These are phyloP conservation scores for Ophiobolus disseminans DNA, from an alignment of 2,329 filamentous ascomycete genomes.

Conservation along the genomic window DNA sequence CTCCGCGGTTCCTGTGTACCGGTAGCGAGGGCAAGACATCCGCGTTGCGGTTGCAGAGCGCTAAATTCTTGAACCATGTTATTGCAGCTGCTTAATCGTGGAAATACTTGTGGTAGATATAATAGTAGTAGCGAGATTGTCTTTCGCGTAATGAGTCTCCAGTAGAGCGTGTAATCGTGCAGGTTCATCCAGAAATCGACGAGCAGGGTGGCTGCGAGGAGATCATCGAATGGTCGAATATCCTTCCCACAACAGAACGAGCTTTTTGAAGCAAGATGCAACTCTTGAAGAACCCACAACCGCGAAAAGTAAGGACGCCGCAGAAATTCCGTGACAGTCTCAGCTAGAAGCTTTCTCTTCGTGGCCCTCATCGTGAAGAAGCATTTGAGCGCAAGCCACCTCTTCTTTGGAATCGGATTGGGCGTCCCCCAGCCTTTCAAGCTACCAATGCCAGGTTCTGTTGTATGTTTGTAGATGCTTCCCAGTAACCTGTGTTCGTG, in stretches of 20 bases:
- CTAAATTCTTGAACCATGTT: not conserved
- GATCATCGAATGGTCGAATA: not conserved
- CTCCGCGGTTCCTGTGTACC: not conserved
- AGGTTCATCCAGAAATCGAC: not conserved
- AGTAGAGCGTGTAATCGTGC: not conserved
- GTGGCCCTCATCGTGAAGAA: not conserved
- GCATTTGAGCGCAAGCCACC: not conserved
- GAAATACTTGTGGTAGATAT: not conserved
- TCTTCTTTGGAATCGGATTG: not conserved
- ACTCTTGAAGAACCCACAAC: slow-evolving; percentile 2
- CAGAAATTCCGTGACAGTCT: not conserved
- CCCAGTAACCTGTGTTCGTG: not conserved
- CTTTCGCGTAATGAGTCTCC: not conserved
- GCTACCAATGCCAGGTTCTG: not conserved
- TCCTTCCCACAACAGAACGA: not conserved
- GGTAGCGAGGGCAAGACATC: not conserved
- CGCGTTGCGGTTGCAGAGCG: not conserved
- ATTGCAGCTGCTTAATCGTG: not conserved
- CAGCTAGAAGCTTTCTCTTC: not conserved
- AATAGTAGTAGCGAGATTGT: not conserved
- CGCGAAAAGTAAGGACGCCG: not conserved
- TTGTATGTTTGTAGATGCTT: not conserved
- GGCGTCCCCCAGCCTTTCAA: not conserved
- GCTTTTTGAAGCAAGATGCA: not conserved
- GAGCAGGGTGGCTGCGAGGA: not conserved